Base-by-base conservation (phyloP, 1,284 basidiomycete genomes). In the Inonotus hispidus region DNA sequence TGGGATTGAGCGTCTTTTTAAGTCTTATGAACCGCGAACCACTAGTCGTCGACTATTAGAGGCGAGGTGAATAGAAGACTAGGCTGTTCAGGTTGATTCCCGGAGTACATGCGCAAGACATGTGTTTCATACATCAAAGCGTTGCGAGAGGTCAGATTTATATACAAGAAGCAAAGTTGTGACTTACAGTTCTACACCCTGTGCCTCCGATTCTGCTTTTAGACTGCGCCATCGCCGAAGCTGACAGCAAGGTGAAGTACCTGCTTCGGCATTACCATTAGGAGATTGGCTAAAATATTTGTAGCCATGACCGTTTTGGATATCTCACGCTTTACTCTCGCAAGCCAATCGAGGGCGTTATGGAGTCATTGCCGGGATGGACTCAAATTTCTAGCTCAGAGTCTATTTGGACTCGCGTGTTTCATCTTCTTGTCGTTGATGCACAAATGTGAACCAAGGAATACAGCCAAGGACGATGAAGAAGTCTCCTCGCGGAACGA, bases 101-200 rank as follows among this genome's bases (percentile, higher is more conserved):
- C 8, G 32, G 25, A 27, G 21, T 19, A 41, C 53, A 55, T 55
- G 53, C 53, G 25, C 39, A n/a, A 41, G 29, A 27, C 25, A 27
- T 27, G 55, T 29, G 55, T 23, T 46, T 43, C 27, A 55, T 56
- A 27, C 19, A 46, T 56, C 39, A 56, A 56, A 56, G 41, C 55
- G 19, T 23, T n/a, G 55, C n/a, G 25, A 56, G 13, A 45, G 23
- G 3, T 27, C 43, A 41, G 38, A 19, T 32, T 29, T 56, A 41
- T 29, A 56, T 41, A 41, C 41, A 21, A 16, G 19, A 43, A 46
- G 41, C 25, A 11, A 2, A 43, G 41, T 45, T 41, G 27, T 56
- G 25, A 27, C 39, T 27, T 46, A 25, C 35, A 14, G 32, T 56
- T 11, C 53, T 10, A n/a, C 41, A 23, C 53, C 23, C 6, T 23